A percentile compares a stretch with the other conserved stretches of the same genome.
phyloP scores from a whole-genome alignment of 2,329 filamentous ascomycete species.

The Epichloe hybrida region DNA sequence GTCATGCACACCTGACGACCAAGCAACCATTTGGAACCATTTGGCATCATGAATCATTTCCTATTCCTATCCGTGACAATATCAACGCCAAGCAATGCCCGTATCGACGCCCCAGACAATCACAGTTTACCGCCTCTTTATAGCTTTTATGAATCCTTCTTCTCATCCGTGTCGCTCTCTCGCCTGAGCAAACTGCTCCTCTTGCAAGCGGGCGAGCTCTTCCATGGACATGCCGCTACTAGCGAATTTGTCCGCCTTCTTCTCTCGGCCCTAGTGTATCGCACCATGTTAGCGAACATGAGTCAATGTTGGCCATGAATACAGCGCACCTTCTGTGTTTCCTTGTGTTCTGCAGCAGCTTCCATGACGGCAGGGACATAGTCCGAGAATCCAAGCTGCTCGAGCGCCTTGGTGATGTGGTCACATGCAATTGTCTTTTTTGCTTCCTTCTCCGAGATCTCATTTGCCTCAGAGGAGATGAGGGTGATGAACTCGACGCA shows the following conservation, averaged over 20 bases:
- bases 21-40: background rate
- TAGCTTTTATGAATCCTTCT: background rate
- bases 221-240: constrained; percentile 86
- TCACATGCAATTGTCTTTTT: constrained; percentile 99
- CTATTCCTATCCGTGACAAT: background rate
- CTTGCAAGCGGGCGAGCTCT: constrained; percentile 75
- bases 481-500: constrained; percentile 98
- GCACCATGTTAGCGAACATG: constrained; percentile 25
- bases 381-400: constrained; percentile 82
- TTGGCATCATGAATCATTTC: background rate
- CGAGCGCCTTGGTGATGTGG: constrained; percentile 88
- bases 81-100: constrained; percentile 24
- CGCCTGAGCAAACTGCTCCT: constrained; percentile 79
- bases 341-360: constrained; percentile 83
- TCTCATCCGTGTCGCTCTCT: constrained; percentile 20
- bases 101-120: constrained; percentile 11
- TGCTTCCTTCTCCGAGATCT: constrained; percentile 95
- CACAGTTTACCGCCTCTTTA: constrained; percentile 1
- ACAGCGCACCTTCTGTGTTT: constrained; percentile 65
- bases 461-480: constrained; percentile 96
- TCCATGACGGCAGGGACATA: constrained; percentile 82
- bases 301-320: constrained; percentile 11
- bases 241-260: constrained; percentile 94
- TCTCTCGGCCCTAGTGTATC: constrained; percentile 63
- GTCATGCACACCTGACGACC: background rate